Conservation (phyloP, 1,139 yeast species). For the Suhomyces coccinellae region DNA sequence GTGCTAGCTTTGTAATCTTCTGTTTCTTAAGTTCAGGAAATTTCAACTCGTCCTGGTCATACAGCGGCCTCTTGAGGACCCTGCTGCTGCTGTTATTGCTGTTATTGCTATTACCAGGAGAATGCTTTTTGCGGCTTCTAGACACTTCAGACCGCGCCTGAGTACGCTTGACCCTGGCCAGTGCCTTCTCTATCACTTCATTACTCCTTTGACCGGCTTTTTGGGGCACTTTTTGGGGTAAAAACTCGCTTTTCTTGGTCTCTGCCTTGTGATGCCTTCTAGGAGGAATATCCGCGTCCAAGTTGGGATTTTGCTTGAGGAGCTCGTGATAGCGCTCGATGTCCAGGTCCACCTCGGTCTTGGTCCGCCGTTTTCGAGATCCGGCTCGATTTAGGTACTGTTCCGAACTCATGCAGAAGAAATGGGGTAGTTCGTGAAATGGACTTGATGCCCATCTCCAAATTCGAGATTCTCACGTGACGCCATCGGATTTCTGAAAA, state of each 20-base stretch:
- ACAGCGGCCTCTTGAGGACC: neutral
- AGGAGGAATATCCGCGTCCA: slow-evolving; percentile 33
- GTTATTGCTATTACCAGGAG: no score
- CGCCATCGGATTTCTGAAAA: slow-evolving; percentile 8
- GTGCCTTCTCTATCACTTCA: neutral
- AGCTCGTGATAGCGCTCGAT: slow-evolving; percentile 23
- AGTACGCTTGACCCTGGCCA: neutral
- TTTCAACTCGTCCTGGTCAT: neutral
- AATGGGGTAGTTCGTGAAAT: neutral
- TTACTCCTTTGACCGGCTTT: neutral
- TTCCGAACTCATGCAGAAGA: neutral
- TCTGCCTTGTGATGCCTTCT: neutral
- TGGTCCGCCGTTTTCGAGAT: slow-evolving; percentile 11
- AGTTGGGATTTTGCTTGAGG: slow-evolving; percentile 16
- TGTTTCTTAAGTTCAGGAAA: neutral
- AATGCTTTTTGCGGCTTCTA: neutral
- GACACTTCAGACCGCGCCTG: neutral
- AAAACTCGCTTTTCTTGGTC: neutral
- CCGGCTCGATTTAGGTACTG: neutral
- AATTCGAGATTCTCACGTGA: slow-evolving; percentile 6
- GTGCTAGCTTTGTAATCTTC: neutral
- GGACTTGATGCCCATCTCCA: slow-evolving; percentile 1
- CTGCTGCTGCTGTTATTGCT: neutral
- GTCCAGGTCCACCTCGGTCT: slow-evolving; percentile 21
- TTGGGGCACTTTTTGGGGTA: neutral